Base-by-base conservation (phyloP, 768 basidiomycete genomes). In the Boletus edulis region DNA sequence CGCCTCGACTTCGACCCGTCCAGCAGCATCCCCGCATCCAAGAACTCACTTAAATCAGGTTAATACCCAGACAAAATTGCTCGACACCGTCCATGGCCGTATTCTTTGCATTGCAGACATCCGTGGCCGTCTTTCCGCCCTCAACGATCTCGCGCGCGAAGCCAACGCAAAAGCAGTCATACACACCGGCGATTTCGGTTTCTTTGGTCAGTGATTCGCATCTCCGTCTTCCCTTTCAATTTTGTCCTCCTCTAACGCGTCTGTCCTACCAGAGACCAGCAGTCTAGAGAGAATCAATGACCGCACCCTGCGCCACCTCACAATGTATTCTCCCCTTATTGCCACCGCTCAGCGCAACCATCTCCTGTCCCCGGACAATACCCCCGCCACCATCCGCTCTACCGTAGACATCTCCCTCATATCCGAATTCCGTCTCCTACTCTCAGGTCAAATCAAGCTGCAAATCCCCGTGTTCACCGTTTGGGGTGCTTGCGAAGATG, bases 161-260 rank as follows among this genome's bases (percentile, higher is more conserved):
- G 85, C 84, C 54, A 88, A 90, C 66, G 97, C 94, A 22, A 83
- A 87, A 55, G 96, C 94, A 17, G 87, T 98, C 70, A 91, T 99
- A 55, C 96, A 98, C 70, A 96, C 95, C 0, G 97, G 97, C 50
- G 97, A 99, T 76, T 98, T 98, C 84, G 97, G 97, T 55, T 97
- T 99, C 76, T 97, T 96, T 72, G 93, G 91, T 87, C 61, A 58
- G 80, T 71, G 24, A 60, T 52, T 22, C 48, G 39, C 40, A 38
- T 52, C 40, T 45, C 43, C 37, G 7, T 52, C 41, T 38, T 52
- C 42, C 35, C 39, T 40, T 22, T 40, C 18, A 49, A 12, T 46
- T 46, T 48, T 49, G 22, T 39, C 47, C 27, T 29, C 40, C 52
- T 54, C 56, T 65, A 46, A 65, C 62, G 61, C 61, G 52, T 60